A percentile compares a stretch with the other conserved stretches of the same genome.
Evolutionary conservation across 2,329 filamentous ascomycete genomes (phyloP).

Genomic region (Phyllosticta capitalensis): DNA sequence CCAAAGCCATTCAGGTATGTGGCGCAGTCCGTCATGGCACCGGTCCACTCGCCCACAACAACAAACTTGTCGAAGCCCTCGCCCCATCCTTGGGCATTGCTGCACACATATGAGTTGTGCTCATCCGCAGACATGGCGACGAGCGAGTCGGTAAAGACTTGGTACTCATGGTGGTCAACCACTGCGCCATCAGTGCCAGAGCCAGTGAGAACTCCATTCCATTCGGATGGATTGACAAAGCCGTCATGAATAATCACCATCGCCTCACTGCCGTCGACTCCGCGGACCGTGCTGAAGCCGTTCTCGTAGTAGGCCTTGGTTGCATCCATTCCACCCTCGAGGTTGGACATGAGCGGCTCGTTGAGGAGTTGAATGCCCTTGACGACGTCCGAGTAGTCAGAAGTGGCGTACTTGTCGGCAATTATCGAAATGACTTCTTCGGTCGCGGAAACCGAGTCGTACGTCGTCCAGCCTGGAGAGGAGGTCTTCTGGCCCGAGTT

Average conservation of each 20-base stretch:
- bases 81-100: slow-evolving; percentile 38
- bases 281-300: slow-evolving; percentile 40
- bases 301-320: slow-evolving; percentile 49
- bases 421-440: slow-evolving; percentile 49
- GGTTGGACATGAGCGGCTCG: slow-evolving; percentile 39
- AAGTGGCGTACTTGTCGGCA: slow-evolving; percentile 47
- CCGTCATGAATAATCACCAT: slow-evolving; percentile 49
- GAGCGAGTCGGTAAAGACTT: slow-evolving; percentile 48
- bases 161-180: slow-evolving; percentile 61
- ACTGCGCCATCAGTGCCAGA: slow-evolving; percentile 45
- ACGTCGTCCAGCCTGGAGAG: slow-evolving; percentile 37
- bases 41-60: slow-evolving; percentile 60
- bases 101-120: slow-evolving; percentile 50
- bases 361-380: slow-evolving; percentile 49
- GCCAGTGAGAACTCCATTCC: slow-evolving; percentile 53
- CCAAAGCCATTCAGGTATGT: slow-evolving; percentile 39
- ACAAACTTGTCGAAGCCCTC: slow-evolving; percentile 51
- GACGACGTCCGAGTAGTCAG: slow-evolving; percentile 48
- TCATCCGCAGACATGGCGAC: slow-evolving; percentile 41
- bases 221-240: slow-evolving; percentile 44
- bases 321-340: slow-evolving; percentile 34
- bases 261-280: slow-evolving; percentile 32
- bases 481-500: slow-evolving; percentile 46
- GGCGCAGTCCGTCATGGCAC: slow-evolving; percentile 54
- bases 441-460: slow-evolving; percentile 40